phyloP scores from a whole-genome alignment of 371 early-diverging fungal genomes.

The Saksenaea vasiformis region DNA sequence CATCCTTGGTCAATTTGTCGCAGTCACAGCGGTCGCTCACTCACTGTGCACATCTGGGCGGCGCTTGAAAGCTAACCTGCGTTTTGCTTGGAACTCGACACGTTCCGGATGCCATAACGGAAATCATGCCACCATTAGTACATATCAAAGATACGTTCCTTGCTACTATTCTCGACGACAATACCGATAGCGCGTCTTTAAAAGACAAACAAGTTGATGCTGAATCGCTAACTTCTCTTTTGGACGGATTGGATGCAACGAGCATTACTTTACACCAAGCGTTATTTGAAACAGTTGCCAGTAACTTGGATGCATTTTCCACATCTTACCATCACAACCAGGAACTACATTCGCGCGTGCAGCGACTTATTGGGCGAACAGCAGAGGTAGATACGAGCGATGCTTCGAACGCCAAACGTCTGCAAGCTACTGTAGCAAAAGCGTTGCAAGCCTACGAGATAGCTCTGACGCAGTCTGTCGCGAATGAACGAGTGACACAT shows the following conservation, averaged over 20 bases:
- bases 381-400: not conserved
- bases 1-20: no score
- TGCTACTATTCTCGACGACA: not conserved
- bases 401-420: not conserved
- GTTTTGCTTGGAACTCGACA: no score
- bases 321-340: not conserved
- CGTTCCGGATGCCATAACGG: not conserved
- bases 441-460: not conserved
- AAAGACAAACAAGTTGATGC: not conserved
- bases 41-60: no score
- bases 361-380: not conserved
- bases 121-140: not conserved
- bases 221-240: not conserved
- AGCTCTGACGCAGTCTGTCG: not conserved
- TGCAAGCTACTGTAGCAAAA: not conserved
- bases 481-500: not conserved
- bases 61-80: no score
- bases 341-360: not conserved
- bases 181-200: not conserved
- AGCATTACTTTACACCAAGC: not conserved
- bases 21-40: no score
- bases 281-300: not conserved
- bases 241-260: not conserved
- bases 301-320: not conserved
- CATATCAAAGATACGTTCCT: not conserved